Base-by-base conservation (phyloP, 1,139 yeast species). In the Pichia sp. region DNA sequence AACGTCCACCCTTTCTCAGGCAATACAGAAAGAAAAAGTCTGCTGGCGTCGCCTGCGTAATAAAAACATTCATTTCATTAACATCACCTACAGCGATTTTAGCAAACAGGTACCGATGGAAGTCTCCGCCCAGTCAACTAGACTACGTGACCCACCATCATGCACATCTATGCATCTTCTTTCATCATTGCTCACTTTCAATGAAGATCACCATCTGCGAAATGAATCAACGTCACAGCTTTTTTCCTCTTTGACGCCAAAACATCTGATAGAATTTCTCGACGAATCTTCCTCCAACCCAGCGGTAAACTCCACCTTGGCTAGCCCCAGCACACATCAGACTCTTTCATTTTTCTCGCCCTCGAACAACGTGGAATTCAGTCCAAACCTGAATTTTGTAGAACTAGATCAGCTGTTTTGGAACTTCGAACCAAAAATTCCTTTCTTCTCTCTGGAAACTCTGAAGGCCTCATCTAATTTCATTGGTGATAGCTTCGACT, bases 11-110 rank as follows among this genome's bases (percentile, higher is more conserved):
- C 25, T 48, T 36, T 43, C 51, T 18, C 41, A 43, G 19, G n/a
- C 26, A 9, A 25, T 44, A 28, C 13, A 58, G 46, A 12, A 36
- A 12, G 40, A 25, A 37, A 43, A 49, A 37, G 49, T 48, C 5
- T 37, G 49, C n/a, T 46, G 51, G 51, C n/a, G 34, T 13, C 44
- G 28, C n/a, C 22, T 25, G 12, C 44, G 50, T 41, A 57, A 64
- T 55, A 55, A 57, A 18, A 55, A 55, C 10, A 58, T 64, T 44
- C 34, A 65, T 21, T 70, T 68, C 50, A 49, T 70, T 8, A 69
- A 67, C 51, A 58, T 65, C 4, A 60, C 63, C 2, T 50, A 56
- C 31, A 52, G 57, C 2, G 74, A 71, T 36, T 64, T 65, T 40
- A 30, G 50, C 21, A 44, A 41, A 41, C 31, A 13, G 19, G 7